A percentile compares a stretch with the other conserved stretches of the same genome.
Evolutionary conservation across 768 basidiomycete genomes (phyloP).

Genomic region (Sporobolomyces phaffii): DNA sequence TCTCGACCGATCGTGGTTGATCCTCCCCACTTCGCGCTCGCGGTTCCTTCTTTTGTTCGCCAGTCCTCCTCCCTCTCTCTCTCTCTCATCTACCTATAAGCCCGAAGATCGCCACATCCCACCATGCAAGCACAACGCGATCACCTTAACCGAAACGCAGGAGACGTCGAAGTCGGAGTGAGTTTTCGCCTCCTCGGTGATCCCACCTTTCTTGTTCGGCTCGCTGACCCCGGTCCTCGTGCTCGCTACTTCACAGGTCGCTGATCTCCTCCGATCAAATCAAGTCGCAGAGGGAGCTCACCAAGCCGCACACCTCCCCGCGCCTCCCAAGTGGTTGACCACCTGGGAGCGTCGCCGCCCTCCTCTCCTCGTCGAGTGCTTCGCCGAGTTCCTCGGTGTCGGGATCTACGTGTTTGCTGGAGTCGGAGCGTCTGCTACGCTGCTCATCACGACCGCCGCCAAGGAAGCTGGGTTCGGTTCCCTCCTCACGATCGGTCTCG

Average conservation of each 20-base stretch:
- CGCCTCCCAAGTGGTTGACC: conserved; percentile 14
- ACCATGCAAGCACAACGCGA: conserved; percentile 30
- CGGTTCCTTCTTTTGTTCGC: background rate
- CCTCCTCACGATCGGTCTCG: conserved; percentile 56
- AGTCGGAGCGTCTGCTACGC: conserved; percentile 56
- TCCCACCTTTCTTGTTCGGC: background rate
- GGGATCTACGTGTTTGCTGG: conserved; percentile 58
- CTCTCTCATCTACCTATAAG: background rate
- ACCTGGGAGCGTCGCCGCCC: conserved; percentile 33
- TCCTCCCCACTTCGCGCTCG: background rate
- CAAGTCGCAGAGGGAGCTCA: background rate
- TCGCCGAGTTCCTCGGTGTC: conserved; percentile 57
- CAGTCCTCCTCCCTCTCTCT: background rate
- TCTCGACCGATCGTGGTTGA: too few species aligned
- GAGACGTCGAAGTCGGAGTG: conserved; percentile 34
- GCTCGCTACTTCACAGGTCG: background rate
- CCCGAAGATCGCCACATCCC: background rate
- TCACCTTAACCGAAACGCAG: conserved; percentile 27
- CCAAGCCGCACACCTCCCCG: conserved; percentile 6
- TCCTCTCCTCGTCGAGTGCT: conserved; percentile 50
- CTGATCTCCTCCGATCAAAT: conserved; percentile 14
- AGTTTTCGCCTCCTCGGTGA: background rate
- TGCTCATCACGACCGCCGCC: conserved; percentile 52
- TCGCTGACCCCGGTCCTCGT: background rate
- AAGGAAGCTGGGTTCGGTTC: conserved; percentile 52